A percentile compares a stretch with the other conserved stretches of the same genome.
Evolutionary conservation across 768 basidiomycete genomes (phyloP).

Genomic region (Suillus plorans): DNA sequence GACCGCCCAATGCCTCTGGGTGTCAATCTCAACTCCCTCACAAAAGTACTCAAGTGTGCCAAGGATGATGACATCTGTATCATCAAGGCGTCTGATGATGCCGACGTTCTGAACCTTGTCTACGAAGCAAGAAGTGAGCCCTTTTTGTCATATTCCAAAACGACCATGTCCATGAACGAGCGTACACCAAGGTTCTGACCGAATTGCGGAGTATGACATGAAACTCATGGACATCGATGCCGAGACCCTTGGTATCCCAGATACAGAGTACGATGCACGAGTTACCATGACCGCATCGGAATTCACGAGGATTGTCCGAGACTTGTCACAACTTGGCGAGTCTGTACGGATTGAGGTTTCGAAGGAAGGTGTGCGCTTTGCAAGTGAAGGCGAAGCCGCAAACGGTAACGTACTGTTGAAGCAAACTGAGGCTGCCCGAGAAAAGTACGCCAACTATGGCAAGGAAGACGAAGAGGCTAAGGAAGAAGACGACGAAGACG

Average conservation of each 20-base stretch:
- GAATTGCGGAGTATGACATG: constrained; percentile 98
- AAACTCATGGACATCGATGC: constrained; percentile 99
- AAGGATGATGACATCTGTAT: constrained; percentile 94
- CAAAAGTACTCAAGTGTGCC: constrained; percentile 96
- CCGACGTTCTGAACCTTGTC: constrained; percentile 81
- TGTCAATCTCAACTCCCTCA: constrained; percentile 82
- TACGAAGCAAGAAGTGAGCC: constrained; percentile 87
- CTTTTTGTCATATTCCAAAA: background rate
- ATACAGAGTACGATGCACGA: constrained; percentile 94
- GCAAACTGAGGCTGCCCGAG: constrained; percentile 58
- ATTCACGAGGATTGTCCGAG: constrained; percentile 90
- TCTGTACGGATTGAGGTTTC: constrained; percentile 92
- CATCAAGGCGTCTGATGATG: constrained; percentile 88
- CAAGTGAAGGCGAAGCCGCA: constrained; percentile 91
- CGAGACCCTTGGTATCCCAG: constrained; percentile 92
- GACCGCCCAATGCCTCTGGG: constrained; percentile 93
- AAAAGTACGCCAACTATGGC: constrained; percentile 40
- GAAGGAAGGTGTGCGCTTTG: constrained; percentile 94
- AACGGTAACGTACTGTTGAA: constrained; percentile 85
- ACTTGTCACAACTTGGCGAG: constrained; percentile 89
- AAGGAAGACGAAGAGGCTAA: constrained; percentile 44
- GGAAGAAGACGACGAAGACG: constrained; percentile 41
- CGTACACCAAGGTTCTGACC: constrained; percentile 67
- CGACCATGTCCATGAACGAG: background rate
- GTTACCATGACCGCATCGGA: constrained; percentile 85